A percentile compares a stretch with the other conserved stretches of the same genome.
phyloP scores from a whole-genome alignment of 371 early-diverging fungal species.

The Chytridiales sp. region DNA sequence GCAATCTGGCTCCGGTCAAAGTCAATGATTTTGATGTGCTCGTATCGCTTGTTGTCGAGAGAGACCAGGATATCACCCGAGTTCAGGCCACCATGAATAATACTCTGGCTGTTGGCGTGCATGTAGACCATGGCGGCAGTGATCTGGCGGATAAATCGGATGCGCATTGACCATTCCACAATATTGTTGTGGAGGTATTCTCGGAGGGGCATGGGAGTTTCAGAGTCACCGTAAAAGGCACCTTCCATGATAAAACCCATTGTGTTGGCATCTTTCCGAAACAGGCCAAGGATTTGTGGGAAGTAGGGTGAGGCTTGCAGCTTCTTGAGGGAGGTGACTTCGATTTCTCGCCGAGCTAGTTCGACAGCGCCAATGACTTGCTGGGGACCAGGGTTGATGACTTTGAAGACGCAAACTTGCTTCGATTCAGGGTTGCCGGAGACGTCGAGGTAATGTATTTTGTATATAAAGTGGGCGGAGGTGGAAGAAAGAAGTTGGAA shows the following conservation, averaged over 20 bases:
- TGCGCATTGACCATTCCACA: slow-evolving; percentile 8
- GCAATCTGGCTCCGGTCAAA: slow-evolving; percentile 2
- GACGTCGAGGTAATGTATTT: too few relatives aligned
- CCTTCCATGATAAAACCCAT: slow-evolving; percentile 6
- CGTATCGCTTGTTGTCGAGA: background rate
- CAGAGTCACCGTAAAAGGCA: background rate
- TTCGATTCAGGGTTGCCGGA: too few relatives aligned
- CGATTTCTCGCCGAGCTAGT: background rate
- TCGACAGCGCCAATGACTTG: slow-evolving; percentile 1
- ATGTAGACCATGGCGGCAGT: slow-evolving; percentile 7
- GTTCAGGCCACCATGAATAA: slow-evolving; percentile 9
- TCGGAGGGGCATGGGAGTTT: slow-evolving; percentile 3
- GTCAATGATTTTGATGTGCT: slow-evolving; percentile 8
- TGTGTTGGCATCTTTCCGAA: background rate
- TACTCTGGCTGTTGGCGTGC: slow-evolving; percentile 5
- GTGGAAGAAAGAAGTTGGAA: too few relatives aligned
- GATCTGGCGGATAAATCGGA: slow-evolving; percentile 8
- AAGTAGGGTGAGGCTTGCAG: slow-evolving; percentile 3
- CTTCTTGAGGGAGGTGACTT: background rate
- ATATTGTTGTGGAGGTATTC: background rate
- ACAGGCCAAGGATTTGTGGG: slow-evolving; percentile 4
- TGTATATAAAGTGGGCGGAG: too few relatives aligned
- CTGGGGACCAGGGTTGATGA: slow-evolving; percentile 7
- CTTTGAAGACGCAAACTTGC: slow-evolving; percentile 14
- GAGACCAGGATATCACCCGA: background rate